phyloP scores from a whole-genome alignment of 2,329 filamentous ascomycete species.

The Pseudocercospora musae region DNA sequence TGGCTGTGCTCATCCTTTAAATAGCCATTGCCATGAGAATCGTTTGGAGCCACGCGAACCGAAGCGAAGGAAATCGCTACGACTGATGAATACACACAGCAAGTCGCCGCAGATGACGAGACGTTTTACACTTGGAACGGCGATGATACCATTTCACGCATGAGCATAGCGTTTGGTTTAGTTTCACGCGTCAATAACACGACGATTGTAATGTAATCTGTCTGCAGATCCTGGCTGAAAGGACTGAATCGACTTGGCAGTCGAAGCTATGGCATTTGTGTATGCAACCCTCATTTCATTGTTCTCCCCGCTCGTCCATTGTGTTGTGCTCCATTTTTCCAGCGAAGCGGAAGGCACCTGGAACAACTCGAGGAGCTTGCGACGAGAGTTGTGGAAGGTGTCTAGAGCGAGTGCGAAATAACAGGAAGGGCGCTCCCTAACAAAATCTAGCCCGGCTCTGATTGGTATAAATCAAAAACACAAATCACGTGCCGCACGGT shows the following conservation, averaged over 20 bases:
- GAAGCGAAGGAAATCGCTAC: constrained; percentile 6
- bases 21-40: not conserved
- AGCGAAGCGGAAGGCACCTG: too few relatives aligned
- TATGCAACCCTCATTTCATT: not conserved
- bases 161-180: constrained; percentile 9
- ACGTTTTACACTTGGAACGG: constrained; percentile 8
- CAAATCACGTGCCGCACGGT: too few relatives aligned
- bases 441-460: too few relatives aligned
- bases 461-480: too few relatives aligned
- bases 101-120: constrained; percentile 9
- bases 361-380: too few relatives aligned
- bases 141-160: constrained; percentile 18
- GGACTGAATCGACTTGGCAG: not conserved
- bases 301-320: not conserved
- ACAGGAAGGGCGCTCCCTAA: too few relatives aligned
- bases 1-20: constrained; percentile 45
- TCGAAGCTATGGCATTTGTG: not conserved
- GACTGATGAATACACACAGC: constrained; percentile 15
- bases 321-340: not conserved
- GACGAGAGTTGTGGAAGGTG: too few relatives aligned
- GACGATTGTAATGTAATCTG: constrained; percentile 8
- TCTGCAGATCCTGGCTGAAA: not conserved
- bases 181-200: constrained; percentile 13
- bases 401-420: too few relatives aligned
- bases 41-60: not conserved